Evolutionary conservation across 1,139 yeast species (phyloP), one percentile per base, ranked within the genome.

Genomic region (Hansenula lynferdii): DNA sequence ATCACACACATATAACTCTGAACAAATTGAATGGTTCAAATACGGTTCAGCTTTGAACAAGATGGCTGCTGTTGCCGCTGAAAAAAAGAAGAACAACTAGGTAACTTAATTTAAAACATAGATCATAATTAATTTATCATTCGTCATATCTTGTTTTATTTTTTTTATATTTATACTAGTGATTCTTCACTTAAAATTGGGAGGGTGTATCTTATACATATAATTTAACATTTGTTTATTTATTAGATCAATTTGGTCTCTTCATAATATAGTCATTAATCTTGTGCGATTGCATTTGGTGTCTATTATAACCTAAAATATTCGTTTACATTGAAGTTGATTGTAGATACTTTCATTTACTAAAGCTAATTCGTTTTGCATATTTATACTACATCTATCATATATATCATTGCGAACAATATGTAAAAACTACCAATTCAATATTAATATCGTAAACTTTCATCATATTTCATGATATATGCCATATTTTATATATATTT

Each of bases 1-100:
- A 67, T 77, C 95, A 48, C 98, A 92, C 78, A 92, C 98, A 51
- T 92, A 85, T 78, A 92, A 92, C 77, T 51, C 64, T 49, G 97
- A 92, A 74, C 98, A 92, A 78, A 83, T 92, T 64, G 97, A 87
- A 66, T 92, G 98, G 98, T 92, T 92, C 86, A 90, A 85, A 80
- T 78, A 85, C 60, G 98, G 98, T 76, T 89, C 97, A 58, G 98
- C 98, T 65, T 82, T 92, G 73, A 92, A 92, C 85, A 86, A 84
- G 78, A 90, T 92, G 95, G 90, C 95, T 58, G 50, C 50, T 36
- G 45, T 34, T 41, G 49, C 38, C 7, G 34, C 34, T 31, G 34
- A 31, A 31, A 31, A 23, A n/a, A 31, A 31, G 28, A 30, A 30
- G n/a, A 28, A 28, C 23, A 10, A 19, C 22, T 18, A 28, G 19